Base-by-base conservation (phyloP, 495 filamentous ascomycete genomes). In the Aspergillus diversus region DNA sequence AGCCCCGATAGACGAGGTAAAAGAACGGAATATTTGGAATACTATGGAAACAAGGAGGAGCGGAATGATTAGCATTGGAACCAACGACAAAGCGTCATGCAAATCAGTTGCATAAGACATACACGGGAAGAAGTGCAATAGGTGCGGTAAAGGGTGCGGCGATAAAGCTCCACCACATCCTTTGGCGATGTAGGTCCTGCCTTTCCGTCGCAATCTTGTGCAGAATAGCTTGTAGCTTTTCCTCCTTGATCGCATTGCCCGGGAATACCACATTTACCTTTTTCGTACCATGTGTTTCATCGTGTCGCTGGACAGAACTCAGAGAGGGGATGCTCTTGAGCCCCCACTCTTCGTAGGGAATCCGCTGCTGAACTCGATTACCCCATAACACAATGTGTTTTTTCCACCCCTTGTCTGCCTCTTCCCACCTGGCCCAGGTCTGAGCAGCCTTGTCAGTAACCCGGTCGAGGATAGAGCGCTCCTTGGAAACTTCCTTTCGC, bases 1-100 rank as follows among this genome's bases (percentile, higher is more conserved):
- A 90, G 64, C 86, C 86, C 67, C 95, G 83, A 75, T 96, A 99
- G 2, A 82, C 84, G 16, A 97, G 80, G 71, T 98, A 99, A 80
- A 98, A 97, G 80, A 98, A 98, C 31, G 95, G 95, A n/a, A 99
- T 81, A 71, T 97, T 97, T 7, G 93, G 93, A 64, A 97, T 80
- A 49, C 93, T 68, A 46, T 17, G n/a, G 47, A 9, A 33, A 34
- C 15, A 57, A 48, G 16, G 32, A 50, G 33, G 11, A n/a, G n/a
- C 15, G 11, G 8, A 37, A 47, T 33, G 21, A 31, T 73, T 66
- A 66, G 66, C 11, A 43, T 43, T 43, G n/a, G 7, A 13, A 43
- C 48, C 21, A 27, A 27, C 21, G 21, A 27, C 21, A 27, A 27
- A 27, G 21, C 21, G 1, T 27, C 21, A 27, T 27, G 21, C 21